Percentiles rank a stretch among this genome's conserved stretches.
phyloP scores from a whole-genome alignment of 73 alveolate genomes.

The Tetrahymena malaccensis region DNA sequence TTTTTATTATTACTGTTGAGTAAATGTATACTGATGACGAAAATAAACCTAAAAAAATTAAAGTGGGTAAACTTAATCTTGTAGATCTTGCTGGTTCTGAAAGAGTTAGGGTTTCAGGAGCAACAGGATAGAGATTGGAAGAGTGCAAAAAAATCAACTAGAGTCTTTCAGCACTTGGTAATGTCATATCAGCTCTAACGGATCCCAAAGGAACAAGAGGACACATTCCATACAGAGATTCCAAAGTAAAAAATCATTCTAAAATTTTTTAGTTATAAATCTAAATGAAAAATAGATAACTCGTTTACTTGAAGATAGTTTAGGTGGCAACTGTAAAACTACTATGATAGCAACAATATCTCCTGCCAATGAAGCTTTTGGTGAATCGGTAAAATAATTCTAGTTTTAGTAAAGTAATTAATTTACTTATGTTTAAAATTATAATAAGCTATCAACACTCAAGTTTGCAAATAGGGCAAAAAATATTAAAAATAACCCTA shows the following conservation, averaged over 20 bases:
- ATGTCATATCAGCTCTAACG: conserved; percentile 55
- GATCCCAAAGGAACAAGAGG: background rate
- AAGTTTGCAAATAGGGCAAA: conserved; percentile 99
- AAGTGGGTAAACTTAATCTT: conserved; percentile 43
- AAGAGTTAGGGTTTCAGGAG: conserved; percentile 41
- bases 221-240: conserved; percentile 57
- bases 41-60: background rate
- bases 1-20: conserved; percentile 80
- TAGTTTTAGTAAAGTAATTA: background rate
- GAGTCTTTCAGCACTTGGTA: conserved; percentile 57
- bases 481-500: conserved; percentile 92
- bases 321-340: conserved; percentile 81
- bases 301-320: conserved; percentile 70
- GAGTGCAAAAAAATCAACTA: conserved; percentile 70
- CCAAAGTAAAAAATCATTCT: conserved; percentile 47
- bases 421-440: background rate
- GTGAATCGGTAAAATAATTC: conserved; percentile 52
- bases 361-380: conserved; percentile 95
- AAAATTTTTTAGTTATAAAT: conserved; percentile 37
- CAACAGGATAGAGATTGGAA: conserved; percentile 52
- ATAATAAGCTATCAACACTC: conserved; percentile 69
- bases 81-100: conserved; percentile 79
- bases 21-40: conserved; percentile 43
- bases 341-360: conserved; percentile 80
- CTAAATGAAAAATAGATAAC: conserved; percentile 52